These are phyloP conservation scores for Xylaria flabelliformis DNA, from an alignment of 495 filamentous ascomycete genomes.

Conservation along the genomic window DNA sequence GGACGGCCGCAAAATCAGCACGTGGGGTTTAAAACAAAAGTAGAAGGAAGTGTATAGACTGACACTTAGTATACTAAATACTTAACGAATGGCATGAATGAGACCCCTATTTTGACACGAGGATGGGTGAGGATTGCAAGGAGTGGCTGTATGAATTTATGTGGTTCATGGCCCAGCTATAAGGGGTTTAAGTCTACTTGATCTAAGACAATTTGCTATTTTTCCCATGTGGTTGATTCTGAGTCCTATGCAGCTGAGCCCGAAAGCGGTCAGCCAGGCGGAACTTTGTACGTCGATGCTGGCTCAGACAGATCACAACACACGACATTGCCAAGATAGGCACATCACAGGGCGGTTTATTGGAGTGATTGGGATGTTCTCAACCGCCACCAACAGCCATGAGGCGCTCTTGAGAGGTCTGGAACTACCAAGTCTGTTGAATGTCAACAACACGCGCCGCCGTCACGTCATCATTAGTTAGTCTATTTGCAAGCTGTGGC, in stretches of 20 bases:
- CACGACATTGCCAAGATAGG: not conserved
- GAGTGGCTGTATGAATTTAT: constrained; percentile 15
- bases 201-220: constrained; percentile 22
- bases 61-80: not conserved
- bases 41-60: not conserved
- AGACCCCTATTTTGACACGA: not conserved
- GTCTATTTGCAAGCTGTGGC: not conserved
- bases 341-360: constrained; percentile 3
- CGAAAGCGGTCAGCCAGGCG: not conserved
- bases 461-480: not conserved
- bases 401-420: not conserved
- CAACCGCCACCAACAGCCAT: constrained; percentile 16
- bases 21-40: constrained; percentile 8
- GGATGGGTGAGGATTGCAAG: not conserved
- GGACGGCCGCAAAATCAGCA: constrained; percentile 28
- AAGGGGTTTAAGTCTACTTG: constrained; percentile 1
- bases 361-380: constrained; percentile 7
- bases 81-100: not conserved
- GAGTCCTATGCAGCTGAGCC: not conserved
- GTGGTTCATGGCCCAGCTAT: not conserved
- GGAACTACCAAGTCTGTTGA: not conserved
- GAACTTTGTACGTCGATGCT: not conserved
- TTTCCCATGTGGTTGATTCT: not conserved
- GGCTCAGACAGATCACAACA: not conserved
- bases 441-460: not conserved